Evolutionary conservation across 495 filamentous ascomycete genomes (phyloP).

Genomic region (Daldinia grandis): DNA sequence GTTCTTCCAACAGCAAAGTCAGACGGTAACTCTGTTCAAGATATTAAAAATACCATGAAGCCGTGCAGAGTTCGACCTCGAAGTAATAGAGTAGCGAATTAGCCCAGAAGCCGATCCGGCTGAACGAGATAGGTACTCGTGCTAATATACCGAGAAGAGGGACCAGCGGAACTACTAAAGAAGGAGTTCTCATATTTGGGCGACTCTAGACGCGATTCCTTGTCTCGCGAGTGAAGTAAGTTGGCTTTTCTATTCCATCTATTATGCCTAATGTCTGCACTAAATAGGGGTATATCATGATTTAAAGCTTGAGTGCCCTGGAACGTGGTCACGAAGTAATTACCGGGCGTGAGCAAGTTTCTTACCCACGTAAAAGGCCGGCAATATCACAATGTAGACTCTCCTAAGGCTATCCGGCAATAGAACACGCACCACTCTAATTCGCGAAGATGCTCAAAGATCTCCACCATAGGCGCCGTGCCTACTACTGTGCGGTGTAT

Average conservation of each 20-base stretch:
- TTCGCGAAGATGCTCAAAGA: not conserved
- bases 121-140: slow-evolving; percentile 1
- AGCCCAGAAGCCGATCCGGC: not conserved
- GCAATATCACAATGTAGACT: not conserved
- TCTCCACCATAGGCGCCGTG: not conserved
- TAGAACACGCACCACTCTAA: not conserved
- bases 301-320: no score
- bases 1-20: not conserved
- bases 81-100: not conserved
- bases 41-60: not conserved
- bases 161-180: slow-evolving; percentile 12
- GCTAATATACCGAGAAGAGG: not conserved
- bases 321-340: not conserved
- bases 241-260: not conserved
- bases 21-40: not conserved
- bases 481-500: not conserved
- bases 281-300: not conserved
- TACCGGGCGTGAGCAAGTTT: not conserved
- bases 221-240: not conserved
- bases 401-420: not conserved
- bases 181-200: not conserved
- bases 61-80: not conserved
- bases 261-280: no score
- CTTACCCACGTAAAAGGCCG: not conserved
- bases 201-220: not conserved